Base-by-base conservation (phyloP, 352 stramenopile genomes). In the Pythium myriotylum region DNA sequence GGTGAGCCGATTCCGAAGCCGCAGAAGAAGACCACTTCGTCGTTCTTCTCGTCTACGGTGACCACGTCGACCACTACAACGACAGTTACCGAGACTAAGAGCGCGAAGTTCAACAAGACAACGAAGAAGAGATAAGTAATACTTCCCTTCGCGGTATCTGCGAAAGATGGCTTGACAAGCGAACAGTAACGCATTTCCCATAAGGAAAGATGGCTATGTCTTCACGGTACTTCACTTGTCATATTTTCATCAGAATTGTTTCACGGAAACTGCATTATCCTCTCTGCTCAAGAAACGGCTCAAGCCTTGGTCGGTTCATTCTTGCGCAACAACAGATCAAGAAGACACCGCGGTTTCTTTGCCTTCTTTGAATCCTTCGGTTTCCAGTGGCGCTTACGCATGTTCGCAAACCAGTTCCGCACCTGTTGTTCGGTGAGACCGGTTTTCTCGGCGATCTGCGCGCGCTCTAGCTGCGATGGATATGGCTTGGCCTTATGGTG, bases 321-420 rank as follows among this genome's bases (percentile, higher is more conserved):
- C 66, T 88, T 74, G n/a, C 86, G 83, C 32, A 94, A 65, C 32
- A 94, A 74, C 32, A 91, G 74, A 51, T 94, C 86, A 16, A 94
- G 58, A 33, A 94, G 64, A 59, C 81, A 91, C 35, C 86, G 83
- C 37, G 86, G 86, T 62, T 90, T 91, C 73, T 92, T 92, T 17
- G 68, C 52, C 43, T 76, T 86, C n/a, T 68, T 32, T 9, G 41
- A 32, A 26, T 70, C 68, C 37, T 77, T 88, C n/a, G 86, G 86
- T 51, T 92, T 93, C 86, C 86, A 95, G 67, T 95, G 86, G 46
- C 86, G 84, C 60, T 95, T 95, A 46, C 86, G 86, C 84, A 95
- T 95, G 61, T 95, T 95, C 19, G 86, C 84, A 67, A 95, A 95
- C 86, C 86, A 95, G 56, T 95, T 93, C 61, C 84, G 84, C 57